phyloP scores from a whole-genome alignment of 1,139 yeast species.

The Suhomyces maxii region DNA sequence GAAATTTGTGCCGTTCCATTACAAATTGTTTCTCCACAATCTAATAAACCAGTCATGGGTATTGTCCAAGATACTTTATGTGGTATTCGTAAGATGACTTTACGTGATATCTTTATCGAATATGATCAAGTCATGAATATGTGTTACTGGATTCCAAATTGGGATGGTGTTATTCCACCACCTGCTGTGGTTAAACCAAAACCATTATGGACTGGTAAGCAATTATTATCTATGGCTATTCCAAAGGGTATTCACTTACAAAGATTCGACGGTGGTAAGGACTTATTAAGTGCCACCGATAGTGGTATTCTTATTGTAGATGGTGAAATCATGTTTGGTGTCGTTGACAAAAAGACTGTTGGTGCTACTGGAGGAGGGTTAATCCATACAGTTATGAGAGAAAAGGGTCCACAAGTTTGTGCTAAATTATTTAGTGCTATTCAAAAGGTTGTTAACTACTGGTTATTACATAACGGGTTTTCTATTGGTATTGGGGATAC shows the following conservation, averaged over 20 bases:
- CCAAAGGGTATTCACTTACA: conserved; percentile 95
- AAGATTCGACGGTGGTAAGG: conserved; percentile 86
- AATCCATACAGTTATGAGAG: conserved; percentile 95
- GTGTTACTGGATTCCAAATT: conserved; percentile 95
- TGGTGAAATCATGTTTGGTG: conserved; percentile 96
- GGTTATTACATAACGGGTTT: conserved; percentile 96
- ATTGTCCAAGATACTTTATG: conserved; percentile 98
- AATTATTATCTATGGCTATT: conserved; percentile 85
- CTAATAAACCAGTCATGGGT: conserved; percentile 99
- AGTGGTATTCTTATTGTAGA: conserved; percentile 89
- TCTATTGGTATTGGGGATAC: conserved; percentile 99
- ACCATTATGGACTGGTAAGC: conserved; percentile 98
- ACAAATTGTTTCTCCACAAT: conserved; percentile 97
- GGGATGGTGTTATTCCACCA: conserved; percentile 99
- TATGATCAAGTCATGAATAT: conserved; percentile 95
- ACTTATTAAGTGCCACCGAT: conserved; percentile 82
- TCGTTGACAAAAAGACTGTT: conserved; percentile 95
- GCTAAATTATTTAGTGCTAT: conserved; percentile 89
- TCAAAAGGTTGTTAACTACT: conserved; percentile 92
- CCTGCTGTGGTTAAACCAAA: conserved; percentile 94
- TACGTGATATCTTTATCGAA: conserved; percentile 84
- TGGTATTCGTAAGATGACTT: conserved; percentile 94
- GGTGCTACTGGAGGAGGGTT: conserved; percentile 99
- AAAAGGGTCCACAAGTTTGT: conserved; percentile 90
- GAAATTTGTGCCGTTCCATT: conserved; percentile 96